Evolutionary conservation across 345 rosid genomes (phyloP).

Genomic region (Eucalyptus sideroxylon): DNA sequence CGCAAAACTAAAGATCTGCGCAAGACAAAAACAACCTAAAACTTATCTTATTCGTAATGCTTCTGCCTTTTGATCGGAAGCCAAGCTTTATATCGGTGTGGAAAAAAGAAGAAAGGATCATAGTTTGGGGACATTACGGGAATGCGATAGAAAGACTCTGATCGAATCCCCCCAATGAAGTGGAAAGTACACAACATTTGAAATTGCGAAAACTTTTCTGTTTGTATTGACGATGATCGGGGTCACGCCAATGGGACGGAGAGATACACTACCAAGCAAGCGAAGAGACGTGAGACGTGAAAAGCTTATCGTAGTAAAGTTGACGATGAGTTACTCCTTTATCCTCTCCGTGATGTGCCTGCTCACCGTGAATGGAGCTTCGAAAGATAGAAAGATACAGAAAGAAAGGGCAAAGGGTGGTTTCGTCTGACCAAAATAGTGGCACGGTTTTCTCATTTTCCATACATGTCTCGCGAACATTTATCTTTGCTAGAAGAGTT

Average conservation of each 20-base stretch:
- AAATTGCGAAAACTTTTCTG: neutral
- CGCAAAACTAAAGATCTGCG: neutral
- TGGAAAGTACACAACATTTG: neutral
- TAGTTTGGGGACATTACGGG: neutral
- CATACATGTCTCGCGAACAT: neutral
- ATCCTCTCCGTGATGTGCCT: neutral
- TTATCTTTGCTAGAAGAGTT: neutral
- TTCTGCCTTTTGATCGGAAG: neutral
- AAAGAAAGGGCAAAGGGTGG: neutral
- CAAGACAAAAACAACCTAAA: neutral
- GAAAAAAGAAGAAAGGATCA: neutral
- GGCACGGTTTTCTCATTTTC: neutral
- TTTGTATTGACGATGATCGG: neutral
- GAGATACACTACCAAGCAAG: neutral
- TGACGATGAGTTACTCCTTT: neutral
- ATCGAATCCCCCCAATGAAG: neutral
- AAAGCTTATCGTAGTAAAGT: neutral
- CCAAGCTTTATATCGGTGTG: neutral
- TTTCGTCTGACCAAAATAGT: neutral
- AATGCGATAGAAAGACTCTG: neutral
- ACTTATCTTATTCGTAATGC: neutral
- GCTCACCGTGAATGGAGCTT: neutral
- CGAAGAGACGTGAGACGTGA: neutral
- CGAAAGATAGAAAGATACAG: neutral
- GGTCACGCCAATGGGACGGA: neutral